phyloP scores from a whole-genome alignment of 2,329 filamentous ascomycete genomes.

The Elsinoe batatas region DNA sequence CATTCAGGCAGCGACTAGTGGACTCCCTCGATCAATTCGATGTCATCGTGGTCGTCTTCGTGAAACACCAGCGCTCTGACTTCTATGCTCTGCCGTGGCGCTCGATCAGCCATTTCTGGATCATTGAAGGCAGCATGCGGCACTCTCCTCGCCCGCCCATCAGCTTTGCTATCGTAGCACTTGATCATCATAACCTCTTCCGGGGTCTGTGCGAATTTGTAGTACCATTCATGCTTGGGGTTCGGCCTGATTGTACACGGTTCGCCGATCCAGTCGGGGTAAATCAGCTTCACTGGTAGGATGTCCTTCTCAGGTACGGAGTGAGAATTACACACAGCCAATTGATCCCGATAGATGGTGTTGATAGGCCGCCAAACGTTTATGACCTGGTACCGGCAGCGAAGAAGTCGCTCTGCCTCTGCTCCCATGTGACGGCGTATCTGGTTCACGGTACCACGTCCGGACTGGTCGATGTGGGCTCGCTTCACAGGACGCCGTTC shows the following conservation, averaged over 20 bases:
- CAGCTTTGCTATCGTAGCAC: constrained; percentile 50
- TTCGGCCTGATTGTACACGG: constrained; percentile 47
- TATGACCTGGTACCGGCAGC: constrained; percentile 44
- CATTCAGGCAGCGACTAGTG: neutral
- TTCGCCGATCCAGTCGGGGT: constrained; percentile 47
- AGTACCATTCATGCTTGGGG: constrained; percentile 48
- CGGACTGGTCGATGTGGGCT: constrained; percentile 51
- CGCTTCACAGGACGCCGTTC: constrained; percentile 40
- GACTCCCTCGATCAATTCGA: neutral
- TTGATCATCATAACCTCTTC: constrained; percentile 51
- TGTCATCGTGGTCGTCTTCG: constrained; percentile 14
- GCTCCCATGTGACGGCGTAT: constrained; percentile 39
- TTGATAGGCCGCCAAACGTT: constrained; percentile 30
- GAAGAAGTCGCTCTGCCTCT: constrained; percentile 36
- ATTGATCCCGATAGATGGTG: constrained; percentile 16
- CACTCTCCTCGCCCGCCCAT: constrained; percentile 43
- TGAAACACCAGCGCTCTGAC: constrained; percentile 44
- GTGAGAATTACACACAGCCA: constrained; percentile 17
- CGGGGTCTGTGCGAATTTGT: constrained; percentile 52
- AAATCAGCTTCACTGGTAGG: constrained; percentile 48
- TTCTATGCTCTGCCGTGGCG: constrained; percentile 47
- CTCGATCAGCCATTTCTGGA: constrained; percentile 33
- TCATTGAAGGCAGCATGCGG: constrained; percentile 50
- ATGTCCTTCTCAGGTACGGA: constrained; percentile 36
- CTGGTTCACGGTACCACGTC: constrained; percentile 33